Evolutionary conservation across 176 grass and related monocot species (phyloP), one percentile per base, ranked within the genome.

Genomic region (Aegilops speltoides): DNA sequence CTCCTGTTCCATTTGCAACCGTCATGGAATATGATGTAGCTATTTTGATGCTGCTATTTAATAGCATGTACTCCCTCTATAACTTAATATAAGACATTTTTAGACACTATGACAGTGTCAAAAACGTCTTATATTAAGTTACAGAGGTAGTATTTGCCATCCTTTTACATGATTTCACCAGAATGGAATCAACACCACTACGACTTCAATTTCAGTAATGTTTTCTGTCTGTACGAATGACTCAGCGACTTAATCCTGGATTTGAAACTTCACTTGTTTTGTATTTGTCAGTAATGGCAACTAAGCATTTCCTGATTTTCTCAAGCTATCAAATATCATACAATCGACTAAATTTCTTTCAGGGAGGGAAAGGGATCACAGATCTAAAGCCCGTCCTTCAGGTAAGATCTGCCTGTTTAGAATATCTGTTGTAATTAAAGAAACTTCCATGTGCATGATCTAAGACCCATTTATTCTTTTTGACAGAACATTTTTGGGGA

Each of bases 351-450:
- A 32, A 77, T 85, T 86, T 88, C 15, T 91, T 89, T 36, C 74
- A 98, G 96, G 91, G 89, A 86, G 93, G 93, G 68, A 98, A 96
- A 96, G 92, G 97, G 77, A 91, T 94, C 77, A 96, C 96, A 64
- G 84, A 96, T 82, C 82, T 98, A 15, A 87, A 89, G 61, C 25
- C 87, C 82, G 73, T 82, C 91, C 92, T 99, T 87, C 90, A 90
- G 97, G 97, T 99, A 86, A 68, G 17, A 76, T 46, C 31, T 76
- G 36, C 80, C 68, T 8, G 52, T 83, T 82, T 60, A 61, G 48
- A 64, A 3, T 87, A 37, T 68, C 56, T 54, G 77, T 31, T 50
- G 40, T 40, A 56, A 76, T 19, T 76, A 62, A 41, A 76, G 48
- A 36, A 88, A 86, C 62, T 26, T 73, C 22, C 34, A 34, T 25